Percentiles rank a stretch among this genome's conserved stretches.
These are phyloP conservation scores for Helotiales sp. DNA, from an alignment of 2,329 filamentous ascomycete genomes.

Conservation along the genomic window DNA sequence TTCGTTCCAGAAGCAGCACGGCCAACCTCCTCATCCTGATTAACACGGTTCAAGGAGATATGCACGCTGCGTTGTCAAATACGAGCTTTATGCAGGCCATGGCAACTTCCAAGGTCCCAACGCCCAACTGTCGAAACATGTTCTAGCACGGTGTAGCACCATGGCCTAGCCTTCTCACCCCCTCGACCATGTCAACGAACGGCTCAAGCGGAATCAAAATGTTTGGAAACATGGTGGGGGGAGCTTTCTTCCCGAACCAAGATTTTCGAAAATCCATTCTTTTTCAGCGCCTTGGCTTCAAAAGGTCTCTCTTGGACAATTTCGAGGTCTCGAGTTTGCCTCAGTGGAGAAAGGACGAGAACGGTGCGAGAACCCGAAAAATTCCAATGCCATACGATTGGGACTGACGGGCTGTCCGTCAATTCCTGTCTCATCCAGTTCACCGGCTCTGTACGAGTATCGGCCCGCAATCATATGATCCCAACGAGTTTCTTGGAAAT, in stretches of 20 bases:
- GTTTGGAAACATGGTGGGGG: neutral
- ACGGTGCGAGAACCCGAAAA: neutral
- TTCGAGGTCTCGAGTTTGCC: neutral
- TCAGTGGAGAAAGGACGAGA: neutral
- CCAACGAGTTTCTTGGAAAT: neutral
- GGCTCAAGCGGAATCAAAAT: neutral
- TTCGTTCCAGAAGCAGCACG: neutral
- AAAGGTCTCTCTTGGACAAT: neutral
- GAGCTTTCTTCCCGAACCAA: neutral
- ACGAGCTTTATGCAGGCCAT: neutral
- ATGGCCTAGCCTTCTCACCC: neutral
- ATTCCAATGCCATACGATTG: neutral
- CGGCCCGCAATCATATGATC: neutral
- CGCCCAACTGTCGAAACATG: neutral
- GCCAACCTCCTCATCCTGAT: neutral
- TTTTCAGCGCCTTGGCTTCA: neutral
- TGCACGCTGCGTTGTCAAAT: conserved; percentile 14
- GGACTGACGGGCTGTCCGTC: neutral
- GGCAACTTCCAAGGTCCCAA: neutral
- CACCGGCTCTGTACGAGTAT: neutral
- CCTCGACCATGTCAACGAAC: neutral
- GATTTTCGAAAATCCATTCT: neutral
- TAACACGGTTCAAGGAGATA: neutral
- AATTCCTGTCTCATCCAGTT: neutral
- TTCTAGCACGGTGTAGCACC: neutral